Conservation (phyloP, 352 stramenopile species). For the Globisporangium ultimum region DNA sequence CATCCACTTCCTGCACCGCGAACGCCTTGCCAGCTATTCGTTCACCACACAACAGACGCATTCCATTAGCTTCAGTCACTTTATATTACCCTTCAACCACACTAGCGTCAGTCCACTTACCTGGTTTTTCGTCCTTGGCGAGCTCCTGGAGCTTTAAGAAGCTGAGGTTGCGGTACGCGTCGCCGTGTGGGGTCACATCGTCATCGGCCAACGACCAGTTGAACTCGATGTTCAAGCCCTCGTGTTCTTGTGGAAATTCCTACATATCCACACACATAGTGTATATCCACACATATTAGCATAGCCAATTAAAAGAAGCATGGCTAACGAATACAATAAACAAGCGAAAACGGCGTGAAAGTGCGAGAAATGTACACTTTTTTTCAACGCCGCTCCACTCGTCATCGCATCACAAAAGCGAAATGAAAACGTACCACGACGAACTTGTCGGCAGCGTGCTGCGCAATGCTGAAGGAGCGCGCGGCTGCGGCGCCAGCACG, state of each 20-base stretch:
- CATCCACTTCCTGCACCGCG: slow-evolving; percentile 57
- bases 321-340: no score
- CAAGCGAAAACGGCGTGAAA: no score
- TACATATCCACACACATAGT: slow-evolving; percentile 18
- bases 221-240: slow-evolving; percentile 82
- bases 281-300: slow-evolving; percentile 2
- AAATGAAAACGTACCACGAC: slow-evolving; percentile 43
- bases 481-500: slow-evolving; percentile 18
- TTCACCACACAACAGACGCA: neutral
- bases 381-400: no score
- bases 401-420: neutral
- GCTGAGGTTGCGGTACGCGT: slow-evolving; percentile 75
- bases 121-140: slow-evolving; percentile 59
- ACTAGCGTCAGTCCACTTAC: slow-evolving; percentile 17
- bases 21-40: slow-evolving; percentile 51
- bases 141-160: slow-evolving; percentile 62
- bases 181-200: slow-evolving; percentile 74
- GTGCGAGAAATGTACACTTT: no score
- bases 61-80: neutral
- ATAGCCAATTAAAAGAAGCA: no score
- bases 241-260: slow-evolving; percentile 75
- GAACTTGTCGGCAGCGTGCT: slow-evolving; percentile 77
- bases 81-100: neutral
- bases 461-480: slow-evolving; percentile 43
- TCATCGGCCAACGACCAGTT: slow-evolving; percentile 84